A percentile compares a stretch with the other conserved stretches of the same genome.
These are phyloP conservation scores for Magnolia sinica DNA, from an alignment of 164 flowering plant species.

Conservation along the genomic window DNA sequence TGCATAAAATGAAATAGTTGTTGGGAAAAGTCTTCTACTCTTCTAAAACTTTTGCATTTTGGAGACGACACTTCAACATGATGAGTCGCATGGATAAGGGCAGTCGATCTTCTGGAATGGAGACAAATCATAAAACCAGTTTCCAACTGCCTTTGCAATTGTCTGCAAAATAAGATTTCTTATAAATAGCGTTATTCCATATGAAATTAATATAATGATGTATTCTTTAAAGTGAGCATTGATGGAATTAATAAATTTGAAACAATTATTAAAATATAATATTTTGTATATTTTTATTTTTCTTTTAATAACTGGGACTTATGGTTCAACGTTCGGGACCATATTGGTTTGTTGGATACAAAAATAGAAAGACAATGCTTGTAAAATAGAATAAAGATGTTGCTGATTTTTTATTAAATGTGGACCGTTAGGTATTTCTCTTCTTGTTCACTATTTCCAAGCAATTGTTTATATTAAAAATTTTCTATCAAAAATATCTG, in stretches of 20 bases:
- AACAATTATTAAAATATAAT: background rate
- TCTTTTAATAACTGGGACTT: background rate
- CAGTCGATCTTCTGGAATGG: conserved; percentile 74
- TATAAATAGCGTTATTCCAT: too few relatives aligned
- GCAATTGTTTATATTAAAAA: background rate
- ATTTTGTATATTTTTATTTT: background rate
- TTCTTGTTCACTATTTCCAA: background rate
- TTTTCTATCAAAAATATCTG: background rate
- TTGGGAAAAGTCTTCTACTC: background rate
- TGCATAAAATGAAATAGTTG: background rate
- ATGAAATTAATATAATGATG: too few relatives aligned
- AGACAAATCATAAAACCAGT: conserved; percentile 75
- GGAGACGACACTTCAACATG: conserved; percentile 63
- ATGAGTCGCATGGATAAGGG: conserved; percentile 80
- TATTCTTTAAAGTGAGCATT: too few relatives aligned
- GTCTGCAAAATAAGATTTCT: conserved; percentile 40
- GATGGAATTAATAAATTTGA: too few relatives aligned
- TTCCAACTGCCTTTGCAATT: conserved; percentile 84
- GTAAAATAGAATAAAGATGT: too few relatives aligned
- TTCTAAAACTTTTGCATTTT: conserved; percentile 21
- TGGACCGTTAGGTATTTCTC: background rate
- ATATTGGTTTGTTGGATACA: too few relatives aligned
- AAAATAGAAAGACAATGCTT: too few relatives aligned
- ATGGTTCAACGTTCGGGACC: background rate
- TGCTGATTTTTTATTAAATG: background rate